Conservation (phyloP, 805 yeast genomes). For the Hanseniaspora guilliermondii region DNA sequence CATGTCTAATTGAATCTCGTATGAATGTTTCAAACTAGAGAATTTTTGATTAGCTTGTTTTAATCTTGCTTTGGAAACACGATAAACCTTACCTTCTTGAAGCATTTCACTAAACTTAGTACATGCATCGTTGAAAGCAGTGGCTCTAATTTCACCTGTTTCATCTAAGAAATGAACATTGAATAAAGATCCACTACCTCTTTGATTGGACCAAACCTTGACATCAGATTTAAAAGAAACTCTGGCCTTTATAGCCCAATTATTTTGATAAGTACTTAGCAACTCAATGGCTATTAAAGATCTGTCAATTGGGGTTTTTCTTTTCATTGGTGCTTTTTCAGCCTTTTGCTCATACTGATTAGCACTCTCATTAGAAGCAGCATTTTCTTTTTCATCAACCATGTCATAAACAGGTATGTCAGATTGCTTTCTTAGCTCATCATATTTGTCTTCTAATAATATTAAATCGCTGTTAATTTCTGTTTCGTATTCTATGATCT, state of each 20-base stretch:
- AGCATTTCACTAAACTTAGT: constrained; percentile 62
- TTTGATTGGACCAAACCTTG: constrained; percentile 73
- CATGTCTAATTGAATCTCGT: constrained; percentile 70
- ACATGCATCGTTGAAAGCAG: constrained; percentile 82
- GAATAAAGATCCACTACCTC: constrained; percentile 84
- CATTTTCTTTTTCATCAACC: constrained; percentile 14
- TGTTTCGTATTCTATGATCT: constrained; percentile 29
- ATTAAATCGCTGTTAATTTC: constrained; percentile 15
- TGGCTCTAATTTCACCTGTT: constrained; percentile 90
- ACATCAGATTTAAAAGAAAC: constrained; percentile 79
- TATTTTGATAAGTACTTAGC: constrained; percentile 78
- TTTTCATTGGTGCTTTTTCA: constrained; percentile 11
- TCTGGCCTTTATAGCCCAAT: constrained; percentile 89
- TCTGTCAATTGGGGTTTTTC: constrained; percentile 23
- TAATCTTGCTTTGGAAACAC: constrained; percentile 67
- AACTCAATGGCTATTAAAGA: constrained; percentile 67
- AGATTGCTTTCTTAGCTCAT: constrained; percentile 31
- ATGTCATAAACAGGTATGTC: constrained; percentile 32
- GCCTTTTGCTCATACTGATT: constrained; percentile 5
- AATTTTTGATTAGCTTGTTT: constrained; percentile 77
- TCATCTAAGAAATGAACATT: constrained; percentile 82
- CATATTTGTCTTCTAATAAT: constrained; percentile 35
- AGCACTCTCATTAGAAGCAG: constrained; percentile 9
- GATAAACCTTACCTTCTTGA: constrained; percentile 83
- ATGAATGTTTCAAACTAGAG: constrained; percentile 72